These are phyloP conservation scores for Radiomyces spectabilis DNA, from an alignment of 192 early-diverging fungal species.

Conservation along the genomic window DNA sequence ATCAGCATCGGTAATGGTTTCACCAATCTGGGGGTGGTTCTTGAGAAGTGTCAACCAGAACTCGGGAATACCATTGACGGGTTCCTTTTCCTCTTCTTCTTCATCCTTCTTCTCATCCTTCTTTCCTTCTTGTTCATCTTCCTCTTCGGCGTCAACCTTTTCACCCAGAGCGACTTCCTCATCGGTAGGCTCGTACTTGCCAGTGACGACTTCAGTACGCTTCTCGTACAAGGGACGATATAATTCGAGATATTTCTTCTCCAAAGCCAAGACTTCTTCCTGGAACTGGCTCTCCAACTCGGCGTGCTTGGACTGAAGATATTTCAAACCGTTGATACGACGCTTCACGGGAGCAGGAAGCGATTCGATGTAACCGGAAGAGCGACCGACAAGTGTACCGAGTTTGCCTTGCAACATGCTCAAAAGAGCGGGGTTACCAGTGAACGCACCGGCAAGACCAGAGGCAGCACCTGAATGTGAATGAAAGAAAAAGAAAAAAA, in stretches of 20 bases:
- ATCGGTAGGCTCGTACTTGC: constrained; percentile 82
- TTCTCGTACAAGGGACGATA: constrained; percentile 89
- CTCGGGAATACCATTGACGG: constrained; percentile 78
- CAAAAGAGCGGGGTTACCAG: constrained; percentile 57
- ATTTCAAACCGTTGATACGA: constrained; percentile 83
- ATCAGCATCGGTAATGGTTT: constrained; percentile 89
- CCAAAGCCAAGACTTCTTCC: constrained; percentile 87
- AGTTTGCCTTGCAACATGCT: constrained; percentile 72
- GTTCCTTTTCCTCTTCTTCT: constrained; percentile 37
- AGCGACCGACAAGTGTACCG: constrained; percentile 69
- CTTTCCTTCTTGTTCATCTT: constrained; percentile 41
- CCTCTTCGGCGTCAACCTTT: constrained; percentile 54
- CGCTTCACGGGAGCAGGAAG: constrained; percentile 76
- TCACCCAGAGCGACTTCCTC: constrained; percentile 66
- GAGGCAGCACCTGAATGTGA: constrained; percentile 5
- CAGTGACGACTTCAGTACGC: constrained; percentile 73
- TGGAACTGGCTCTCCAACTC: constrained; percentile 84
- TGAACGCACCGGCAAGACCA: constrained; percentile 24
- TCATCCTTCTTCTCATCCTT: constrained; percentile 32
- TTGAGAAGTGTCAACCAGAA: constrained; percentile 96
- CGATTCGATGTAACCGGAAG: constrained; percentile 40
- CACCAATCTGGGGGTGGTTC: constrained; percentile 72
- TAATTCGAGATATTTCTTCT: constrained; percentile 89
- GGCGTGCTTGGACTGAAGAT: constrained; percentile 81
- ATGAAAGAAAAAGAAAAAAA: not conserved